Conservation (phyloP, 2,329 filamentous ascomycete genomes). For the Coccinonectria pachysandricola region DNA sequence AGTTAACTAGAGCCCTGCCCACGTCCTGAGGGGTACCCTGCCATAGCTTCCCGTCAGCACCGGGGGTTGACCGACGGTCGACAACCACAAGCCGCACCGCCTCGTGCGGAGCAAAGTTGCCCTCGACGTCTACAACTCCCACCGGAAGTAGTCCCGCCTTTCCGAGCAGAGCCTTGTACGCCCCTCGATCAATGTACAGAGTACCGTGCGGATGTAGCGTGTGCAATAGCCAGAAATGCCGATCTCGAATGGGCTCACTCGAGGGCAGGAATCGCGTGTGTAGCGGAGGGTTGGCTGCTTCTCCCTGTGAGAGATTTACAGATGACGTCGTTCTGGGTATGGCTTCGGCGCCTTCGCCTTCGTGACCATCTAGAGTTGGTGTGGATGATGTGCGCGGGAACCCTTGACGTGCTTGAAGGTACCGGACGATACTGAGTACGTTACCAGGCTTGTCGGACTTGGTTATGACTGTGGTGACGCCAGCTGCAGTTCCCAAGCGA, state of each 20-base stretch:
- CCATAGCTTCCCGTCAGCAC: slow-evolving; percentile 35
- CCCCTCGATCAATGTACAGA: slow-evolving; percentile 86
- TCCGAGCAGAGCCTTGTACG: slow-evolving; percentile 65
- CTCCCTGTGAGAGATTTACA: slow-evolving; percentile 22
- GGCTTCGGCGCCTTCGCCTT: slow-evolving; percentile 25
- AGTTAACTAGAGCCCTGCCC: slow-evolving; percentile 84
- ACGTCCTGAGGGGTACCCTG: slow-evolving; percentile 56
- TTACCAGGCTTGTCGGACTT: slow-evolving; percentile 89
- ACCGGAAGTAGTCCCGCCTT: slow-evolving; percentile 85
- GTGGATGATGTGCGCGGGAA: slow-evolving; percentile 8
- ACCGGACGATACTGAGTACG: slow-evolving; percentile 74
- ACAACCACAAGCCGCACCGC: slow-evolving; percentile 80
- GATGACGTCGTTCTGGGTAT: slow-evolving; percentile 34
- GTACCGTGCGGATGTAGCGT: slow-evolving; percentile 84
- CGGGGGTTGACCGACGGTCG: slow-evolving; percentile 38
- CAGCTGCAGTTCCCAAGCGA: slow-evolving; percentile 81
- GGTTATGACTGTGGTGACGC: slow-evolving; percentile 92
- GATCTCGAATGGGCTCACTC: slow-evolving; percentile 73
- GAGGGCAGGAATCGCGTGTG: slow-evolving; percentile 92
- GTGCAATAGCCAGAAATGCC: slow-evolving; percentile 95
- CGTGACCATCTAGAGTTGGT: slow-evolving; percentile 16
- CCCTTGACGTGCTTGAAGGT: slow-evolving; percentile 27
- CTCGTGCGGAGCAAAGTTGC: slow-evolving; percentile 84
- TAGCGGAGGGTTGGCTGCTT: slow-evolving; percentile 40
- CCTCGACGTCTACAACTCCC: slow-evolving; percentile 84